Percentiles rank a stretch among this genome's conserved stretches.
These are phyloP conservation scores for Xylaria sp. DNA, from an alignment of 2,329 filamentous ascomycete species.

Conservation along the genomic window DNA sequence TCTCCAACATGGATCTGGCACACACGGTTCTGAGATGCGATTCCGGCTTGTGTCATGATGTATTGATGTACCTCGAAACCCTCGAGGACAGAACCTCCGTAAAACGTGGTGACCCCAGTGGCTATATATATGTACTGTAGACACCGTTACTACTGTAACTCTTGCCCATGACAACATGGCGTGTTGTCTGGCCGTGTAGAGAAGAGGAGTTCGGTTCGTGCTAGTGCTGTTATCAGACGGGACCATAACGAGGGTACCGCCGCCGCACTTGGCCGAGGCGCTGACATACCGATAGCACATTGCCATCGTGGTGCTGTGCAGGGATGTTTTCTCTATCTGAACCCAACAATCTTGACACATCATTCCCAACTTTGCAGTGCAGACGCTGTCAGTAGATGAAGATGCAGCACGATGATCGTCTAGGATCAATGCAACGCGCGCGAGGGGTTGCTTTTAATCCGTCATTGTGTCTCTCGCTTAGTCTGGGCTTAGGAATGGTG, in stretches of 20 bases:
- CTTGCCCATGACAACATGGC: constrained; percentile 12
- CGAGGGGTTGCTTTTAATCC: neutral
- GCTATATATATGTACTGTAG: neutral
- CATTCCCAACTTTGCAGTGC: constrained; percentile 18
- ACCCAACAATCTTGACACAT: constrained; percentile 34
- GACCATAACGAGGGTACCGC: constrained; percentile 29
- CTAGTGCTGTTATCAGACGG: constrained; percentile 26
- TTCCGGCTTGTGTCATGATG: neutral
- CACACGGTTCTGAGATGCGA: constrained; percentile 4
- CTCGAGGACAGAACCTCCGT: constrained; percentile 1
- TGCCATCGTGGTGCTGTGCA: constrained; percentile 31
- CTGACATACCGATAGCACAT: constrained; percentile 29
- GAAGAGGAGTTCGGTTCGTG: constrained; percentile 19
- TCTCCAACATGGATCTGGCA: constrained; percentile 3
- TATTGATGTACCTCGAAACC: neutral
- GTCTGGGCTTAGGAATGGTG: neutral
- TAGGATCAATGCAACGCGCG: constrained; percentile 1
- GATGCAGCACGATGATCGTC: neutral
- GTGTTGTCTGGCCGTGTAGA: constrained; percentile 22
- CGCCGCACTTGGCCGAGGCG: constrained; percentile 33
- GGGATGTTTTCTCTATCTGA: constrained; percentile 22
- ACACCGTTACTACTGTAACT: neutral
- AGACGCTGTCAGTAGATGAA: neutral
- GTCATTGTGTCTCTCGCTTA: constrained; percentile 8
- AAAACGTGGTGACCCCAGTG: neutral